phyloP scores from a whole-genome alignment of 2,329 filamentous ascomycete species.

The Leptographium lundbergii region DNA sequence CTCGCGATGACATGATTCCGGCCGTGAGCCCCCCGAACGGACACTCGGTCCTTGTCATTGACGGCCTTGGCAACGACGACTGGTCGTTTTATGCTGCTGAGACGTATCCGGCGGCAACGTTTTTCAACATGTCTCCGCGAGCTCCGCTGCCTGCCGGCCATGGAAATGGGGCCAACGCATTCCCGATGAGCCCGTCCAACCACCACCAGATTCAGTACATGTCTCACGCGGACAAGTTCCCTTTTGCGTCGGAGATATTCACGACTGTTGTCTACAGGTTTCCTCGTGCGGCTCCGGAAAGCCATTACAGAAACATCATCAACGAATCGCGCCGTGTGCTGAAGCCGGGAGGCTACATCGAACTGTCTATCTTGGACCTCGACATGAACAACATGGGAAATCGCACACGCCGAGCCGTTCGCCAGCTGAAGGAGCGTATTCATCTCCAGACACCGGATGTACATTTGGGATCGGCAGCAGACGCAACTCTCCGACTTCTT shows the following conservation, averaged over 20 bases:
- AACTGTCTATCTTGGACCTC: conserved; percentile 64
- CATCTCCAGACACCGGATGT: conserved; percentile 46
- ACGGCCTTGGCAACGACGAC: conserved; percentile 76
- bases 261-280: conserved; percentile 67
- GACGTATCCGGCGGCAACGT: conserved; percentile 60
- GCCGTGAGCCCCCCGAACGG: conserved; percentile 37
- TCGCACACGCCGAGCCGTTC: conserved; percentile 53
- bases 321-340: conserved; percentile 66
- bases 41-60: conserved; percentile 60
- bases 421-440: conserved; percentile 59
- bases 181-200: conserved; percentile 50
- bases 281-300: conserved; percentile 54
- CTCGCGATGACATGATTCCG: conserved; percentile 55
- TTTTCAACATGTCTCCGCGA: conserved; percentile 62
- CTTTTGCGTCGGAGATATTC: conserved; percentile 66
- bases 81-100: conserved; percentile 81
- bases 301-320: conserved; percentile 57
- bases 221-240: conserved; percentile 52
- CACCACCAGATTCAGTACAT: conserved; percentile 63
- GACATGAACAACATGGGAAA: conserved; percentile 76
- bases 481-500: conserved; percentile 52
- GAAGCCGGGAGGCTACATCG: conserved; percentile 66
- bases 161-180: conserved; percentile 27
- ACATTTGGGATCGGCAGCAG: conserved; percentile 46
- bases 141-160: conserved; percentile 35